Percentiles rank a stretch among this genome's conserved stretches.
Evolutionary conservation across 768 basidiomycete genomes (phyloP).

Genomic region (Rhodotorula graminis): DNA sequence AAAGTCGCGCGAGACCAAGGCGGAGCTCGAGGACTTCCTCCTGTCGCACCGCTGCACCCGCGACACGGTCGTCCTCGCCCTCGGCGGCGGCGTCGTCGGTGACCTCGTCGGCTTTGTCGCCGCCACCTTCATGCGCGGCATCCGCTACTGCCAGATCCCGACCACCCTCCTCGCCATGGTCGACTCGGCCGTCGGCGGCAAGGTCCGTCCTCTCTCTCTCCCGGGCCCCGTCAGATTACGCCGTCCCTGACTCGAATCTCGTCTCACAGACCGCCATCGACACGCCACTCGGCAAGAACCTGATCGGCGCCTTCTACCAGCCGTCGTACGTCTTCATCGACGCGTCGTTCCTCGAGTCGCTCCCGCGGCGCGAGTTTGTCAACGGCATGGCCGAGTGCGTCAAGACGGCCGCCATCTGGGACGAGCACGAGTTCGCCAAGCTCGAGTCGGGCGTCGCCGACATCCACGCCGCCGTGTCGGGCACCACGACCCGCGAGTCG

Average conservation of each 20-base stretch:
- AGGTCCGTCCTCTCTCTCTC: conserved; percentile 46
- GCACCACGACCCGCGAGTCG: conserved; percentile 56
- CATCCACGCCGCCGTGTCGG: conserved; percentile 75
- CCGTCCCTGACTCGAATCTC: too few relatives aligned
- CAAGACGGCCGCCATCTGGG: conserved; percentile 99
- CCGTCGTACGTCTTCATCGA: conserved; percentile 97
- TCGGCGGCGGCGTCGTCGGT: conserved; percentile 96
- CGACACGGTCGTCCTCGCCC: conserved; percentile 84
- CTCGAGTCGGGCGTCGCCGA: conserved; percentile 80
- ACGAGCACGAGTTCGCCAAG: conserved; percentile 76
- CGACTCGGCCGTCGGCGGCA: conserved; percentile 93
- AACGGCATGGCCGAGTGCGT: conserved; percentile 99
- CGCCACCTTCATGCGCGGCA: conserved; percentile 90
- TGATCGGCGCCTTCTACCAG: conserved; percentile 98
- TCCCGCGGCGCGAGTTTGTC: conserved; percentile 87
- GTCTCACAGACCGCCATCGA: conserved; percentile 79
- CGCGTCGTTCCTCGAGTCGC: conserved; percentile 86
- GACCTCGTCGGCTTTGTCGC: conserved; percentile 95
- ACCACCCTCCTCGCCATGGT: conserved; percentile 98
- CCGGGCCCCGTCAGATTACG: too few relatives aligned
- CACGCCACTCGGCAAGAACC: conserved; percentile 94
- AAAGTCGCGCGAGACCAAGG: conserved; percentile 87
- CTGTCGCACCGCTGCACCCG: conserved; percentile 81
- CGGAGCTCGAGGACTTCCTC: conserved; percentile 86
- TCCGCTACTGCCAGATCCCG: conserved; percentile 91